Percentiles rank a stretch among this genome's conserved stretches.
phyloP scores from a whole-genome alignment of 2,329 filamentous ascomycete species.

The Hymenoscyphus linearis region DNA sequence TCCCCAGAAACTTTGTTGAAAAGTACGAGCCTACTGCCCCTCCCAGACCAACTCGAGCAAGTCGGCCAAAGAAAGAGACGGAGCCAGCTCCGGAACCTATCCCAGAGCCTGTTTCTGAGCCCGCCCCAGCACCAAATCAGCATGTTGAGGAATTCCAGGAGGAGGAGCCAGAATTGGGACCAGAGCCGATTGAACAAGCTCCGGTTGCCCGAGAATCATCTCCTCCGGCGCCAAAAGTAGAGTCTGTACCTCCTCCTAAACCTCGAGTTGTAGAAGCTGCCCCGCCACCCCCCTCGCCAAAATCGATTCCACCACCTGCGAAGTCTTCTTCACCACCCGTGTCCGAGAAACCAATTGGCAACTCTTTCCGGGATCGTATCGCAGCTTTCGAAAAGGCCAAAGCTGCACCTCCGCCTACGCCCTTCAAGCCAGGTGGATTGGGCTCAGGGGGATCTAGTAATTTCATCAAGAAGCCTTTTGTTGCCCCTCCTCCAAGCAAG shows the following conservation, averaged over 20 bases:
- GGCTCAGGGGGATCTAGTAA: conserved; percentile 51
- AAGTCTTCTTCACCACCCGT: conserved; percentile 58
- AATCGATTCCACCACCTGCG: conserved; percentile 27
- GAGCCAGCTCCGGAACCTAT: conserved; percentile 34
- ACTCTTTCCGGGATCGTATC: conserved; percentile 90
- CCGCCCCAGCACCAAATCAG: conserved; percentile 28
- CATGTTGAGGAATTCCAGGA: conserved; percentile 30
- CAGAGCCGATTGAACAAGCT: conserved; percentile 36
- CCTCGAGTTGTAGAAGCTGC: conserved; percentile 30
- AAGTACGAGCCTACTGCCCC: conserved; percentile 89
- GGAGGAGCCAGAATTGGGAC: conserved; percentile 27
- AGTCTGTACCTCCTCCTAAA: conserved; percentile 34
- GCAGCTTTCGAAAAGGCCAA: conserved; percentile 95
- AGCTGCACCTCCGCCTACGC: conserved; percentile 77
- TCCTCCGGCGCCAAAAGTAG: conserved; percentile 34
- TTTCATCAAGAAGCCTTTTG: conserved; percentile 96
- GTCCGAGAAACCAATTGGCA: conserved; percentile 66
- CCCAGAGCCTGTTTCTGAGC: conserved; percentile 28
- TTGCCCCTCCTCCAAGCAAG: conserved; percentile 87
- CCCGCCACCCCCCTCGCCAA: conserved; percentile 30
- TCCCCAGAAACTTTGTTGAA: conserved; percentile 96
- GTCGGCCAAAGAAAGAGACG: conserved; percentile 56
- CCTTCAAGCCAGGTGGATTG: conserved; percentile 73
- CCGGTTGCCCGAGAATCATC: conserved; percentile 29
- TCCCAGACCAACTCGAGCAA: conserved; percentile 70